Evolutionary conservation across 2,329 filamentous ascomycete genomes (phyloP).

Genomic region (Orbilia quercus): DNA sequence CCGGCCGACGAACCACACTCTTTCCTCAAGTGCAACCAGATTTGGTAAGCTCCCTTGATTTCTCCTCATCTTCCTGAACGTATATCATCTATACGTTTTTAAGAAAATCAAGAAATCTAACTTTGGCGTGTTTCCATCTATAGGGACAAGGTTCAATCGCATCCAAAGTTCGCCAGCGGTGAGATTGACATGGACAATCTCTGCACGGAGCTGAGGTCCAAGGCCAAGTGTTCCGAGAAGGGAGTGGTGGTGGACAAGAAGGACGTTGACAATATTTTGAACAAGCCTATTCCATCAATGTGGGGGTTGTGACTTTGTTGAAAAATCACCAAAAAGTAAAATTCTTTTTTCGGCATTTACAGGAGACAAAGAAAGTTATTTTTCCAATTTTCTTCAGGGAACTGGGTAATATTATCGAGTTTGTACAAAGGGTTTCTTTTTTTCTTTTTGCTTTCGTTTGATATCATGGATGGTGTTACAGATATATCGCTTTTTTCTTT

Average conservation of each 20-base stretch:
- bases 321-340: constrained; percentile 25
- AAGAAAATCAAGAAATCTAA: constrained; percentile 56
- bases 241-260: constrained; percentile 89
- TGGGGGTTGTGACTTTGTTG: constrained; percentile 43
- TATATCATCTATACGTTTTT: constrained; percentile 15
- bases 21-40: constrained; percentile 85
- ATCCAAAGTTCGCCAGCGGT: constrained; percentile 79
- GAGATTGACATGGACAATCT: constrained; percentile 94
- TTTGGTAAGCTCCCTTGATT: constrained; percentile 75
- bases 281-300: constrained; percentile 56
- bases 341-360: constrained; percentile 46
- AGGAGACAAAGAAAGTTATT: constrained; percentile 41
- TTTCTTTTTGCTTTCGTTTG: constrained; percentile 22
- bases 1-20: constrained; percentile 71
- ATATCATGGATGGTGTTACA: constrained; percentile 56
- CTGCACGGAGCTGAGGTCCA: constrained; percentile 91
- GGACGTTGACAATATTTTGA: constrained; percentile 74
- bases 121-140: constrained; percentile 20
- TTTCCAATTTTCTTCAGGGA: constrained; percentile 32
- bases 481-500: constrained; percentile 12
- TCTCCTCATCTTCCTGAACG: constrained; percentile 4
- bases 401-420: constrained; percentile 52
- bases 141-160: constrained; percentile 76
- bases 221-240: constrained; percentile 91
- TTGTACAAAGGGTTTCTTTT: constrained; percentile 51